phyloP scores from a whole-genome alignment of 352 stramenopile species.

The Peronospora farinosa region DNA sequence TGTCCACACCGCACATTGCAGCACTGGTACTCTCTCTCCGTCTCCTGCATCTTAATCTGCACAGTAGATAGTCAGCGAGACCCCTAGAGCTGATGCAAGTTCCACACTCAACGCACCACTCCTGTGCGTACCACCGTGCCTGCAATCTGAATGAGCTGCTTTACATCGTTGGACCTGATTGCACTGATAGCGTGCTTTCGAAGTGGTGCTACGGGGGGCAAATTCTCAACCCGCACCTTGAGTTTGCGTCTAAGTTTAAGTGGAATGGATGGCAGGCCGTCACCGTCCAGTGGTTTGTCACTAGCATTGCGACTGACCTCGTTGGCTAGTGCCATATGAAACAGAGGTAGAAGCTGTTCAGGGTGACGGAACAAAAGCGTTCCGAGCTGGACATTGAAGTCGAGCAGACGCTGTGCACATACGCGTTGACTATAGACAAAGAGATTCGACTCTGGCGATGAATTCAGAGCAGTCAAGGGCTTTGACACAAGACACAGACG shows the following conservation, averaged over 20 bases:
- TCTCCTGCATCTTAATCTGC: slow-evolving; percentile 91
- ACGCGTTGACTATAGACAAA: slow-evolving; percentile 48
- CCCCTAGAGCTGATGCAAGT: neutral
- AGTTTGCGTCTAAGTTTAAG: slow-evolving; percentile 38
- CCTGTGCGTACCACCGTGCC: slow-evolving; percentile 88
- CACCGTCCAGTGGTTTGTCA: slow-evolving; percentile 8
- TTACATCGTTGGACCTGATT: slow-evolving; percentile 89
- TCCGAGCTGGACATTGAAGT: slow-evolving; percentile 68
- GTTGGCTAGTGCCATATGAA: slow-evolving; percentile 76
- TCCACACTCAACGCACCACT: slow-evolving; percentile 37
- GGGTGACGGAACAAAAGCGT: slow-evolving; percentile 87
- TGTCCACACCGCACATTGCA: slow-evolving; percentile 58
- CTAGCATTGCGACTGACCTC: slow-evolving; percentile 28
- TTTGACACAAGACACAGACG: slow-evolving; percentile 9
- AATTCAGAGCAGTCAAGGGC: neutral
- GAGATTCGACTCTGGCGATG: slow-evolving; percentile 5
- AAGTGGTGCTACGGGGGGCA: slow-evolving; percentile 82
- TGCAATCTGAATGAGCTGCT: slow-evolving; percentile 77
- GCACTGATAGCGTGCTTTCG: slow-evolving; percentile 84
- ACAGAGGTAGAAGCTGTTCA: slow-evolving; percentile 78
- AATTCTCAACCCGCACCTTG: slow-evolving; percentile 87
- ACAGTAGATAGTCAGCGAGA: slow-evolving; percentile 1
- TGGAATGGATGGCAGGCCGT: slow-evolving; percentile 27
- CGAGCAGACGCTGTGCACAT: slow-evolving; percentile 76
- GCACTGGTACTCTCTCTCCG: slow-evolving; percentile 83